Percentiles rank a stretch among this genome's conserved stretches.
These are phyloP conservation scores for Curvularia sp. DNA, from an alignment of 2,329 filamentous ascomycete species.

Conservation along the genomic window DNA sequence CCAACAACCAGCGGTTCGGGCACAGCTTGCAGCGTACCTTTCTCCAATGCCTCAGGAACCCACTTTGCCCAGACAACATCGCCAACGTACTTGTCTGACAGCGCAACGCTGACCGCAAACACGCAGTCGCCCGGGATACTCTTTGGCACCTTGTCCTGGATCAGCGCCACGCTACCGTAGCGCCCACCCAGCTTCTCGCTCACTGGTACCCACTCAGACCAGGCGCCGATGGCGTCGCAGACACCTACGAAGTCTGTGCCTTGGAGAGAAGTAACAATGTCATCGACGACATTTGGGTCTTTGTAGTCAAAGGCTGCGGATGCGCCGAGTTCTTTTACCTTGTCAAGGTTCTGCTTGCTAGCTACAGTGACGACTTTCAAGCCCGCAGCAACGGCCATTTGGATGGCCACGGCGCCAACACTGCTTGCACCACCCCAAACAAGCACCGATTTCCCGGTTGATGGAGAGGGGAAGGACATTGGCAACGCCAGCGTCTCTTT, in stretches of 20 bases:
- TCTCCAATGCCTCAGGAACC: conserved; percentile 42
- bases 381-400: conserved; percentile 52
- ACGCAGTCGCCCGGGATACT: conserved; percentile 36
- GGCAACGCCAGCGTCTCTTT: conserved; percentile 50
- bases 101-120: conserved; percentile 31
- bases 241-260: conserved; percentile 53
- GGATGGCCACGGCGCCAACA: conserved; percentile 55
- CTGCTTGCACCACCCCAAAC: conserved; percentile 60
- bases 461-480: conserved; percentile 44
- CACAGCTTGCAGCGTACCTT: conserved; percentile 40
- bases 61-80: conserved; percentile 46
- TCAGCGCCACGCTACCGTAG: conserved; percentile 37
- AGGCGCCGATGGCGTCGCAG: conserved; percentile 49
- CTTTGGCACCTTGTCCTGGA: conserved; percentile 27
- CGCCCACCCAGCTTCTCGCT: conserved; percentile 40
- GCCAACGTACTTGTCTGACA: conserved; percentile 36
- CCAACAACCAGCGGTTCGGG: conserved; percentile 41
- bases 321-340: conserved; percentile 41
- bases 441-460: conserved; percentile 50
- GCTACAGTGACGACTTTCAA: conserved; percentile 52
- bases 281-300: conserved; percentile 40
- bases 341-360: conserved; percentile 43
- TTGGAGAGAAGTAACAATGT: conserved; percentile 51
- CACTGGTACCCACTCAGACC: conserved; percentile 35
- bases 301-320: conserved; percentile 45